These are phyloP conservation scores for Amniculicola lignicola DNA, from an alignment of 495 filamentous ascomycete species.

Conservation along the genomic window DNA sequence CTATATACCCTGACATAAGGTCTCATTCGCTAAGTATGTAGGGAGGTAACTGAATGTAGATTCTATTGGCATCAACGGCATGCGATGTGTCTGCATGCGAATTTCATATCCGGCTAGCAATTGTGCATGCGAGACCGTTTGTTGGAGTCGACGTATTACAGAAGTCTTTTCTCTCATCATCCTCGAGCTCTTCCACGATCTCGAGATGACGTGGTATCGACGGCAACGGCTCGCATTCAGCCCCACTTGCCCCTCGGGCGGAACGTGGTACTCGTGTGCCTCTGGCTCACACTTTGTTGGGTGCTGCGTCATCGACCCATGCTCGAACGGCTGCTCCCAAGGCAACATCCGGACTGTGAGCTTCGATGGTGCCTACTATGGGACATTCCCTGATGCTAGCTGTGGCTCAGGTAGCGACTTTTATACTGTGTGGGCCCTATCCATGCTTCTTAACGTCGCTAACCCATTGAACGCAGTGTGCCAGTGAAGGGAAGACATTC, in stretches of 20 bases:
- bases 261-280: conserved; percentile 8
- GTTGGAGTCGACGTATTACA: too few relatives aligned
- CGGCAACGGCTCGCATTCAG: background rate
- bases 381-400: conserved; percentile 8
- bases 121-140: too few relatives aligned
- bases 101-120: too few relatives aligned
- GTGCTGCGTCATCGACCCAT: conserved; percentile 12
- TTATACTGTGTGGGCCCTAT: conserved; percentile 1
- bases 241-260: conserved; percentile 7
- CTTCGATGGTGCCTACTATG: conserved; percentile 5
- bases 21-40: too few relatives aligned
- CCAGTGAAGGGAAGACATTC: background rate
- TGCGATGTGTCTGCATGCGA: too few relatives aligned
- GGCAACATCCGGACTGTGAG: conserved; percentile 5
- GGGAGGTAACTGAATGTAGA: too few relatives aligned
- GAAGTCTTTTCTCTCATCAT: too few relatives aligned
- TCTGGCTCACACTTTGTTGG: conserved; percentile 6
- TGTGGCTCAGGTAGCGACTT: conserved; percentile 9
- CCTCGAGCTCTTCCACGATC: too few relatives aligned
- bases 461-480: conserved; percentile 3
- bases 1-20: too few relatives aligned
- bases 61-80: too few relatives aligned
- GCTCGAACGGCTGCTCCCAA: conserved; percentile 5
- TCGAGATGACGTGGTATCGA: background rate
- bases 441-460: background rate